Percentiles rank a stretch among this genome's conserved stretches.
Conservation (phyloP, 345 rosid genomes). For the Geranium brycei region DNA sequence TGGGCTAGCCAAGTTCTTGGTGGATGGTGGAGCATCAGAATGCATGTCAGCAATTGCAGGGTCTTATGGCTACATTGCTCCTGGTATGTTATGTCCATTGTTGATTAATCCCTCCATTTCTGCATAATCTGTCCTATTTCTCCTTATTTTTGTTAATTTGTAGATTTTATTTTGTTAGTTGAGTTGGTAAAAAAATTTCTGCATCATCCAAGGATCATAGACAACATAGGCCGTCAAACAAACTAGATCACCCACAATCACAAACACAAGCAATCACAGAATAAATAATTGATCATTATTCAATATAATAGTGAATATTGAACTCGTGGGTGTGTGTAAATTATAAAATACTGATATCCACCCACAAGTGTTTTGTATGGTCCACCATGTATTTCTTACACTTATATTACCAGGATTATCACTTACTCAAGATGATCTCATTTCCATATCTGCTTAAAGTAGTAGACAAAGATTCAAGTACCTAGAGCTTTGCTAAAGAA, state of each 20-base stretch:
- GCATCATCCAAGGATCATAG: neutral
- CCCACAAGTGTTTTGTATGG: too few species aligned
- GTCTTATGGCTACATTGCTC: conserved; percentile 93
- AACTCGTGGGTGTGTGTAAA: neutral
- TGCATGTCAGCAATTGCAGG: conserved; percentile 97
- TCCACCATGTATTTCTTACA: neutral
- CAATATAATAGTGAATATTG: neutral
- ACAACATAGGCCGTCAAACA: neutral
- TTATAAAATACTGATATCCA: too few species aligned
- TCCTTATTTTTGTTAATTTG: too few species aligned
- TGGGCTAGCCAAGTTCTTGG: conserved; percentile 79
- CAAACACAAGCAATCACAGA: neutral
- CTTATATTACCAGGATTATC: neutral
- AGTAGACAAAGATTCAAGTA: neutral
- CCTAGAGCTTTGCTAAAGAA: neutral
- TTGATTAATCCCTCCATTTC: neutral
- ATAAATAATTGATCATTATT: too few species aligned
- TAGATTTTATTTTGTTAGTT: too few species aligned
- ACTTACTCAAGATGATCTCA: neutral
- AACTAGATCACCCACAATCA: neutral
- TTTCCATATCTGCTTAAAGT: too few species aligned
- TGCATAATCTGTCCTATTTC: neutral
- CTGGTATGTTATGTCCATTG: conserved; percentile 37
- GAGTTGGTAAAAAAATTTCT: too few species aligned
- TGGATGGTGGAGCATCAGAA: conserved; percentile 66